phyloP scores from a whole-genome alignment of 129 eudicot genomes.

The Calendula officinalis region DNA sequence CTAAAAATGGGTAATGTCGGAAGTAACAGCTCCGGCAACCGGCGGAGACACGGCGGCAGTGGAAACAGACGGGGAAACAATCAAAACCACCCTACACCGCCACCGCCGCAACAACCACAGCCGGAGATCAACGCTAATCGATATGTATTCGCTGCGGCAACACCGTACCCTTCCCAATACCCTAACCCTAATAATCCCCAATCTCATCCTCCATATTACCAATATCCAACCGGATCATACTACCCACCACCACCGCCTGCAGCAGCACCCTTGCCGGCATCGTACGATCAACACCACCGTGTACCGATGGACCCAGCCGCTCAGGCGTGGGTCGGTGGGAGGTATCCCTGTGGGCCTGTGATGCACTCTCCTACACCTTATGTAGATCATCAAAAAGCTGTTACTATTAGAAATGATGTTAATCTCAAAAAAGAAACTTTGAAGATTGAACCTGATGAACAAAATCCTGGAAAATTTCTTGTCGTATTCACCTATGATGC shows the following conservation, averaged over 20 bases:
- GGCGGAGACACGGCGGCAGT: conserved; percentile 48
- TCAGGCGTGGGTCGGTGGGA: conserved; percentile 63
- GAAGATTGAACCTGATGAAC: conserved; percentile 68
- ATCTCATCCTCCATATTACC: conserved; percentile 55
- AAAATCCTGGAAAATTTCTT: conserved; percentile 66
- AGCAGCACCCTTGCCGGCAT: conserved; percentile 57
- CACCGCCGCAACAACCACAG: conserved; percentile 55
- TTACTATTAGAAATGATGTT: conserved; percentile 83
- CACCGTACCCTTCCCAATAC: conserved; percentile 71
- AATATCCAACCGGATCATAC: conserved; percentile 53
- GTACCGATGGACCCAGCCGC: conserved; percentile 43
- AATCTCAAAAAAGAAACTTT: conserved; percentile 84
- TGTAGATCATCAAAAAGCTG: conserved; percentile 96
- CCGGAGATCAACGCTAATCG: conserved; percentile 57
- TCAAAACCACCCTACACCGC: conserved; percentile 46
- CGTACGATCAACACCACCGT: conserved; percentile 79
- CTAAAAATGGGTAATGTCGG: conserved; percentile 60
- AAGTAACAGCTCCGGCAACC: conserved; percentile 50
- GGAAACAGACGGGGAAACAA: conserved; percentile 31
- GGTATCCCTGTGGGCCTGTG: conserved; percentile 74
- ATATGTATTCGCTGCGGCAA: conserved; percentile 75
- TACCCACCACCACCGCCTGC: conserved; percentile 62
- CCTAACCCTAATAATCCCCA: conserved; percentile 34
- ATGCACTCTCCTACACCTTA: conserved; percentile 57
- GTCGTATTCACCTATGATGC: conserved; percentile 89